Evolutionary conservation across 129 eudicot species (phyloP).

Genomic region (Lactuca sativa): DNA sequence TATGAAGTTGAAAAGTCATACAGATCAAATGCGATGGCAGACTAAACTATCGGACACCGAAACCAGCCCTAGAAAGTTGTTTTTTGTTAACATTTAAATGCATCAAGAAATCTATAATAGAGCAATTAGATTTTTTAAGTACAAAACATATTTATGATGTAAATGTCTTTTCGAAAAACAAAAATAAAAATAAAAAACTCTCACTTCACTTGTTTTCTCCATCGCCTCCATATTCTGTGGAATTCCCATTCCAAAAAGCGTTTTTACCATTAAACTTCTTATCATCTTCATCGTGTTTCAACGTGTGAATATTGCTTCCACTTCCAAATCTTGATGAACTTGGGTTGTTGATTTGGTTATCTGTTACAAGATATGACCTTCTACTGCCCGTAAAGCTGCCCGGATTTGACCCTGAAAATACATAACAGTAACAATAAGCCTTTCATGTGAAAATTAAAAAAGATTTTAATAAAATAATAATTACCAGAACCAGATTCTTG

Average conservation of each 20-base stretch:
- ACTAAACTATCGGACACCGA: constrained; percentile 26
- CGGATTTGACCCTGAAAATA: constrained; percentile 51
- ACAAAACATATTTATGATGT: constrained; percentile 21
- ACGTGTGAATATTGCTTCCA: constrained; percentile 84
- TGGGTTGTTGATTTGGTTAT: constrained; percentile 37
- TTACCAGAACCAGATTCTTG: constrained; percentile 65
- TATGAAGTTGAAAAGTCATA: constrained; percentile 35
- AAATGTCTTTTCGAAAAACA: constrained; percentile 11
- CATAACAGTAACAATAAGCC: constrained; percentile 8
- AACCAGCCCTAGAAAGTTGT: constrained; percentile 41
- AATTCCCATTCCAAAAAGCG: constrained; percentile 87
- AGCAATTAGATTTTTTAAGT: not conserved
- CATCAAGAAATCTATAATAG: not conserved
- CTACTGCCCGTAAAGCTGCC: constrained; percentile 41
- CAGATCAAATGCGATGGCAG: constrained; percentile 39
- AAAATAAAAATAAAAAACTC: constrained; percentile 15
- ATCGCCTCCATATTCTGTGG: constrained; percentile 77
- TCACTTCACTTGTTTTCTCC: constrained; percentile 39
- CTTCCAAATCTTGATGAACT: constrained; percentile 55
- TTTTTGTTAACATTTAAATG: constrained; percentile 30
- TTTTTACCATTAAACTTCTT: constrained; percentile 51
- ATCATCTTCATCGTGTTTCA: constrained; percentile 81
- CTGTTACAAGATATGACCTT: constrained; percentile 30
- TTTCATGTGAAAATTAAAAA: not conserved
- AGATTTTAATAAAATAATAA: not conserved